Percentiles rank a stretch among this genome's conserved stretches.
Conservation (phyloP, 2,329 filamentous ascomycete species). For the Microdochium paspali region DNA sequence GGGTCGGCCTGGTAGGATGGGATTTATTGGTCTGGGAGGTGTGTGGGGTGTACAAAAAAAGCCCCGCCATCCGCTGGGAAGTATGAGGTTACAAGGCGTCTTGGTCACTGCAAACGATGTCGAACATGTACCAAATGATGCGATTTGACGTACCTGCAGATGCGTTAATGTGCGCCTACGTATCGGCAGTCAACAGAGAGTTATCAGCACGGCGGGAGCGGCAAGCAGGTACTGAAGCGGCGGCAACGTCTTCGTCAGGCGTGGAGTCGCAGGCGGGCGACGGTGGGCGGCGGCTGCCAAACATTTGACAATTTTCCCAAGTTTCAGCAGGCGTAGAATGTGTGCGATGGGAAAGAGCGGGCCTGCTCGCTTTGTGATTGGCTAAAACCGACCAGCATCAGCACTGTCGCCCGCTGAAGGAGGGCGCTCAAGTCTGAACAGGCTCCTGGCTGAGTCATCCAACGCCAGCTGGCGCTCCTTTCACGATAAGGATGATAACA, state of each 20-base stretch:
- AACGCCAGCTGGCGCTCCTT: background rate
- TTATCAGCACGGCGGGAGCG: background rate
- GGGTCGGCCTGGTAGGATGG: background rate
- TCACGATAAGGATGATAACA: background rate
- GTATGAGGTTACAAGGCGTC: background rate
- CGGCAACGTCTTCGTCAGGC: background rate
- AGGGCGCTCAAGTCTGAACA: no score
- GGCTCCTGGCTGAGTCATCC: background rate
- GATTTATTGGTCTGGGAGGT: background rate
- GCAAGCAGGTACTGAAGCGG: background rate
- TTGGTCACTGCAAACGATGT: background rate
- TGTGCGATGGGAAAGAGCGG: background rate
- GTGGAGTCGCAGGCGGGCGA: background rate
- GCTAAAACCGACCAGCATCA: background rate
- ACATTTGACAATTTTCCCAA: conserved; percentile 1
- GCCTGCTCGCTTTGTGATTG: background rate
- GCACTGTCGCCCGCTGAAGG: background rate
- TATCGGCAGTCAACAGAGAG: background rate
- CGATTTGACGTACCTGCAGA: background rate
- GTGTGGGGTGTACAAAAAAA: background rate
- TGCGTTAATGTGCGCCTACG: background rate
- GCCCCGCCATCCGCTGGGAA: background rate
- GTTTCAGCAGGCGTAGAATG: background rate
- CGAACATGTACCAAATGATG: background rate
- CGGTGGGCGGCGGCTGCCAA: background rate